Conservation (phyloP, 768 basidiomycete species). For the Mycena galericulata region DNA sequence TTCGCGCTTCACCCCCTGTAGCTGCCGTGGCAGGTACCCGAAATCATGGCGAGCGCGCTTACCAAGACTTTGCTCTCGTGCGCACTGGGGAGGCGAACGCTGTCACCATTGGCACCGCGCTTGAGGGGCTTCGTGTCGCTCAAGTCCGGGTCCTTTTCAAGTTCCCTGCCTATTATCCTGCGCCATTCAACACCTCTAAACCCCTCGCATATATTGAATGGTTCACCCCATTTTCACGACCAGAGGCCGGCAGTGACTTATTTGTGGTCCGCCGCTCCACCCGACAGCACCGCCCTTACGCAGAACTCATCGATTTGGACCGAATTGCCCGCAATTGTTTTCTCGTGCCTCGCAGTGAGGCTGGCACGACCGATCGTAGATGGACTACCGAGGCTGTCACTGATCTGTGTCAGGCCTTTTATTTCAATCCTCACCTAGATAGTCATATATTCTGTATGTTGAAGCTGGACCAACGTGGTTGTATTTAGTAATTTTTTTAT, state of each 20-base stretch:
- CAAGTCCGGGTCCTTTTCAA: constrained; percentile 42
- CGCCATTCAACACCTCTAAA: background rate
- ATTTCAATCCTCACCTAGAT: constrained; percentile 22
- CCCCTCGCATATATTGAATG: constrained; percentile 43
- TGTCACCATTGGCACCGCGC: constrained; percentile 14
- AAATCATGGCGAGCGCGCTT: constrained; percentile 24
- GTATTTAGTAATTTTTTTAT: no score
- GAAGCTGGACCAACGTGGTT: no score
- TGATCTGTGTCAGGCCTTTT: constrained; percentile 8
- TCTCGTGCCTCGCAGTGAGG: background rate
- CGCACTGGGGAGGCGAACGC: constrained; percentile 28
- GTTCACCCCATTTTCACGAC: constrained; percentile 36
- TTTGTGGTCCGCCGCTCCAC: constrained; percentile 31
- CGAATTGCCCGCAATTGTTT: no score
- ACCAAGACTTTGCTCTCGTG: constrained; percentile 32
- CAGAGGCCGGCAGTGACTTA: no score
- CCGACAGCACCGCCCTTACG: constrained; percentile 32
- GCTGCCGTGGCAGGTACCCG: constrained; percentile 6
- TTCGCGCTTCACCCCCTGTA: constrained; percentile 23
- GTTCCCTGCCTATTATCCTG: constrained; percentile 34
- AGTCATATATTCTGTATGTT: background rate
- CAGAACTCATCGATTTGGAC: no score
- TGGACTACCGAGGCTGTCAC: constrained; percentile 10
- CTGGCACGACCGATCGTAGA: background rate
- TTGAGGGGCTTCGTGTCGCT: constrained; percentile 25